phyloP scores from a whole-genome alignment of 768 basidiomycete species.

The Termitomyces heimii region DNA sequence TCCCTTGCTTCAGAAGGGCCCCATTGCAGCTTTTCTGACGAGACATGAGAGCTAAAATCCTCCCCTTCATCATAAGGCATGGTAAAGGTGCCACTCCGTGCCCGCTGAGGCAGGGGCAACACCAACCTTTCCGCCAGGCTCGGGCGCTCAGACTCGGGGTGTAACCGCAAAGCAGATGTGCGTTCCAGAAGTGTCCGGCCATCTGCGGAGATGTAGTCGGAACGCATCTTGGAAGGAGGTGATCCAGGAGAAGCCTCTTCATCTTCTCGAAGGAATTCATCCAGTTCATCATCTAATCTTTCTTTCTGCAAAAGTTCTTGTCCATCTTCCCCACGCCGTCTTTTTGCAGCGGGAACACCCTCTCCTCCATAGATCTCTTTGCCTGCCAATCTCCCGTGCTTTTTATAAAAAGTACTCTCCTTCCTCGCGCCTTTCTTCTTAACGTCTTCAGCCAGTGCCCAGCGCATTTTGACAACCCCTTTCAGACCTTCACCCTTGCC shows the following conservation, averaged over 20 bases:
- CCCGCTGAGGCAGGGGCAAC: conserved; percentile 38
- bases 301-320: conserved; percentile 29
- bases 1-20: conserved; percentile 6
- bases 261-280: conserved; percentile 56
- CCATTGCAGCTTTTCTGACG: conserved; percentile 15
- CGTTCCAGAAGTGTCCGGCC: conserved; percentile 51
- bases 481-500: conserved; percentile 66
- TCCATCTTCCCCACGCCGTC: conserved; percentile 28
- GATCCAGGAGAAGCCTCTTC: conserved; percentile 30
- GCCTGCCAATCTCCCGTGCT: conserved; percentile 61
- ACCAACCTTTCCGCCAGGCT: conserved; percentile 41
- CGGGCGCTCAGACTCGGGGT: conserved; percentile 20
- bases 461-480: conserved; percentile 66
- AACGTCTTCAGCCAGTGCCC: conserved; percentile 66
- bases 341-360: conserved; percentile 24
- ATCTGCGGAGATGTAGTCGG: conserved; percentile 51
- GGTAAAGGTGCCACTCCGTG: conserved; percentile 19
- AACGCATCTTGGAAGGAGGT: conserved; percentile 62
- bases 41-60: conserved; percentile 13
- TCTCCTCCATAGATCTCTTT: conserved; percentile 39
- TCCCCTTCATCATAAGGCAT: conserved; percentile 16
- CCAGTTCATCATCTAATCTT: conserved; percentile 61
- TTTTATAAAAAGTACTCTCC: conserved; percentile 75
- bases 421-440: conserved; percentile 72
- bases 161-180: conserved; percentile 41